Conservation (phyloP, 352 stramenopile species). For the Phytophthora palmivora region DNA sequence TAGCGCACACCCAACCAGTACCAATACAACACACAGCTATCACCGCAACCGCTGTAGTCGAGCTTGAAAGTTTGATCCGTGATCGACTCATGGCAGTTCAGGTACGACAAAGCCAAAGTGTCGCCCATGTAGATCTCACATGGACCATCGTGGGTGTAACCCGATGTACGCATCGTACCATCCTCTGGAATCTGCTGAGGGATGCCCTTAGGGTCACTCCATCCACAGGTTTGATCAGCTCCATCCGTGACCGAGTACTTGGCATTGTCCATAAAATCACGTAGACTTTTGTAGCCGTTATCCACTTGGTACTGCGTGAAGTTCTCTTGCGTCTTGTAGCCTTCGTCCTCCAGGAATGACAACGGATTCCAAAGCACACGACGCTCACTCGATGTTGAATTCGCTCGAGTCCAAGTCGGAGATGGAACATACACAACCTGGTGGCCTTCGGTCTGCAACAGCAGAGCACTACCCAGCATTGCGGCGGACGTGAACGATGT, state of each 20-base stretch:
- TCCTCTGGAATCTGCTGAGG: slow-evolving; percentile 43
- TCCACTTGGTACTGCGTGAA: slow-evolving; percentile 42
- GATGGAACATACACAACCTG: slow-evolving; percentile 46
- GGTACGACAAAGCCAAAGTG: slow-evolving; percentile 30
- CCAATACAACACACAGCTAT: slow-evolving; percentile 43
- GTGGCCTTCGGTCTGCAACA: slow-evolving; percentile 31
- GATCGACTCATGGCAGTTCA: slow-evolving; percentile 42
- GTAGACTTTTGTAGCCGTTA: slow-evolving; percentile 47
- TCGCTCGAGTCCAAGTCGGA: slow-evolving; percentile 37
- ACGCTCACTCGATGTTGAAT: slow-evolving; percentile 29
- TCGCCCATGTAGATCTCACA: slow-evolving; percentile 51
- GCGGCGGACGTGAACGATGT: slow-evolving; percentile 9
- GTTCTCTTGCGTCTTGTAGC: slow-evolving; percentile 44
- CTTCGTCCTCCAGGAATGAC: slow-evolving; percentile 53
- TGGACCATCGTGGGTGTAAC: slow-evolving; percentile 56
- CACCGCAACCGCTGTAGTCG: slow-evolving; percentile 37
- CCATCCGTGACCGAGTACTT: slow-evolving; percentile 34
- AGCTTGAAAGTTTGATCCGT: slow-evolving; percentile 33
- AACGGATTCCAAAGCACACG: slow-evolving; percentile 44
- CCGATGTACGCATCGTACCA: slow-evolving; percentile 42
- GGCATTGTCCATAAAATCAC: slow-evolving; percentile 46
- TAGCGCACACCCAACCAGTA: slow-evolving; percentile 49
- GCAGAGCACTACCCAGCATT: slow-evolving; percentile 9
- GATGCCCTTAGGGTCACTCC: slow-evolving; percentile 26
- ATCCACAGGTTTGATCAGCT: slow-evolving; percentile 42